phyloP scores from a whole-genome alignment of 768 basidiomycete genomes.

The Strobilomyces dryophilus region DNA sequence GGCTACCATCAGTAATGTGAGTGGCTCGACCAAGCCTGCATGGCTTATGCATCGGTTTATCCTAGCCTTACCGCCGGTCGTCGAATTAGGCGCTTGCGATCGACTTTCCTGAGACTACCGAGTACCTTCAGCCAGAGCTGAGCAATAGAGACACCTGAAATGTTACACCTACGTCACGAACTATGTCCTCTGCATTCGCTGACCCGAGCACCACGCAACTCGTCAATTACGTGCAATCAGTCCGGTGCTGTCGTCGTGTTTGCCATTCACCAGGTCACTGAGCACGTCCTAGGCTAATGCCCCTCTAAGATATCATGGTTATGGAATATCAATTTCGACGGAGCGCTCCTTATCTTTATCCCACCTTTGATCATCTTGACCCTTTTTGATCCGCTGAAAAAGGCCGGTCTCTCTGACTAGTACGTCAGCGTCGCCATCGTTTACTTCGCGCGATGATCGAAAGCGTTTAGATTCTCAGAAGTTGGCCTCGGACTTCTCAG shows the following conservation, averaged over 20 bases:
- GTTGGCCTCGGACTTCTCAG: slow-evolving; percentile 30
- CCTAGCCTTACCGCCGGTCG: slow-evolving; percentile 64
- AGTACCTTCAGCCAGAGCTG: slow-evolving; percentile 19
- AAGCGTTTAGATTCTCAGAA: slow-evolving; percentile 28
- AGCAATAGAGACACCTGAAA: slow-evolving; percentile 12
- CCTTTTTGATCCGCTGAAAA: slow-evolving; percentile 20
- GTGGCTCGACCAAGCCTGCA: slow-evolving; percentile 16
- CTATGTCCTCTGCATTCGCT: background rate
- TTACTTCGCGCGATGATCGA: slow-evolving; percentile 25
- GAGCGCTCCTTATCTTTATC: slow-evolving; percentile 18
- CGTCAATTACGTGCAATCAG: background rate
- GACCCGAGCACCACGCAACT: background rate
- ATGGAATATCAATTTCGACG: slow-evolving; percentile 13
- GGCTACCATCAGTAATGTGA: slow-evolving; percentile 64
- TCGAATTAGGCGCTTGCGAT: slow-evolving; percentile 68
- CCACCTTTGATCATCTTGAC: slow-evolving; percentile 8
- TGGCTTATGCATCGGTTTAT: slow-evolving; percentile 2
- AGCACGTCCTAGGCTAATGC: background rate
- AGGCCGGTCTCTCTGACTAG: slow-evolving; percentile 7
- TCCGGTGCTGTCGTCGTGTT: background rate
- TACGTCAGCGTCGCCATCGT: slow-evolving; percentile 15
- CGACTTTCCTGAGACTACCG: slow-evolving; percentile 57
- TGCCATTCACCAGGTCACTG: slow-evolving; percentile 2
- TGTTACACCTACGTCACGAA: background rate
- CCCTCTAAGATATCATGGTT: slow-evolving; percentile 10